Evolutionary conservation across 192 early-diverging fungal genomes (phyloP).

Genomic region (Fimicolochytrium jonesii): DNA sequence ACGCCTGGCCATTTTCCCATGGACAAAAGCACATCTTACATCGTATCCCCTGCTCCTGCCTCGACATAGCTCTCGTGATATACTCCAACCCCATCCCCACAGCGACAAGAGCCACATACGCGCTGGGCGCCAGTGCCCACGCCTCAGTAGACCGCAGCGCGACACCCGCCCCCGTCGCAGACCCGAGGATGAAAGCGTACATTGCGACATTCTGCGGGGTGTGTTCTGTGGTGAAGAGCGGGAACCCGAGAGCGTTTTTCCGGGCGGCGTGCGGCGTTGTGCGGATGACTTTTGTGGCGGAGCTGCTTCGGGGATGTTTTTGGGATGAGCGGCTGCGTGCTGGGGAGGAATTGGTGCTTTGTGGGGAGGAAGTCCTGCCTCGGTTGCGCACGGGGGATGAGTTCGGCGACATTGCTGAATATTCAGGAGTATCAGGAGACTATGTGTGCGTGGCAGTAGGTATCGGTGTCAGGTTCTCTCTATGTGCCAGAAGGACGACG

Average conservation of each 20-base stretch:
- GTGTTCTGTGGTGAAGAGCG: conserved; percentile 59
- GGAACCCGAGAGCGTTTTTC: conserved; percentile 15
- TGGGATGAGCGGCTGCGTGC: too few relatives aligned
- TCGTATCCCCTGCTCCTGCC: conserved; percentile 33
- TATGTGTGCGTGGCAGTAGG: too few relatives aligned
- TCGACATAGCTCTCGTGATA: conserved; percentile 72
- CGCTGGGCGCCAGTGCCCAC: conserved; percentile 14
- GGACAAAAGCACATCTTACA: conserved; percentile 14
- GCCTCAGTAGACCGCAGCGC: conserved; percentile 27
- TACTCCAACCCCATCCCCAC: conserved; percentile 59
- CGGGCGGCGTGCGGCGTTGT: too few relatives aligned
- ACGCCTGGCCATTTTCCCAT: conserved; percentile 60
- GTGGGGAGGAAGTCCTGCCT: too few relatives aligned
- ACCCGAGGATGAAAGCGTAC: conserved; percentile 66
- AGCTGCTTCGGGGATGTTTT: too few relatives aligned
- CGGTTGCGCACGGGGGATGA: too few relatives aligned
- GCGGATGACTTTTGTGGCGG: too few relatives aligned
- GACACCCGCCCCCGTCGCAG: conserved; percentile 51
- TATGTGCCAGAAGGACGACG: too few relatives aligned
- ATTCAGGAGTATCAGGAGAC: too few relatives aligned
- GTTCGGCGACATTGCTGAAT: too few relatives aligned
- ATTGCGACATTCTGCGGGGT: conserved; percentile 77
- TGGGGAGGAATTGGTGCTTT: too few relatives aligned
- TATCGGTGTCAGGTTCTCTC: too few relatives aligned
- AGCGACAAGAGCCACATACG: not conserved